Conservation (phyloP, 2,329 filamentous ascomycete genomes). For the Cytospora paraplurivora region DNA sequence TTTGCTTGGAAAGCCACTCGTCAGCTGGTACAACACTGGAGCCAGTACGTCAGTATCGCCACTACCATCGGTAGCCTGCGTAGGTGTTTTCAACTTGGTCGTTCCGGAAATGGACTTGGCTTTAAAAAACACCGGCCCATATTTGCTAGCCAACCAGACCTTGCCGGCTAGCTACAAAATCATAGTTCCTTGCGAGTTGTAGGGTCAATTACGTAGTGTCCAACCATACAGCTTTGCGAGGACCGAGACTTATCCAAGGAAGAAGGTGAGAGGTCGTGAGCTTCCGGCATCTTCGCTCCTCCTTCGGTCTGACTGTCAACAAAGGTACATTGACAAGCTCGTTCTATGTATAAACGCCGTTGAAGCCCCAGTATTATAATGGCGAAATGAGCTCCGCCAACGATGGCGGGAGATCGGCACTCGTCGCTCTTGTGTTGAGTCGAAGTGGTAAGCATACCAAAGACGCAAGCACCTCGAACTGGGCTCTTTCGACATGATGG, state of each 20-base stretch:
- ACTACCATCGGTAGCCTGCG: not conserved
- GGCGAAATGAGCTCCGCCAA: too few species aligned
- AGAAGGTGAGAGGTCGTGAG: not conserved
- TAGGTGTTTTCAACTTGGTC: not conserved
- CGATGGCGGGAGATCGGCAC: too few species aligned
- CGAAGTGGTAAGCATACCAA: too few species aligned
- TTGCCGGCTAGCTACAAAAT: not conserved
- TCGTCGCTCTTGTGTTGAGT: too few species aligned
- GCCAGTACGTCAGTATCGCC: constrained; percentile 3
- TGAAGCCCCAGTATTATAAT: too few species aligned
- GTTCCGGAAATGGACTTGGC: not conserved
- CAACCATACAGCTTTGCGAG: not conserved
- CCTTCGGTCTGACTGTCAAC: not conserved
- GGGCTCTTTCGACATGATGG: too few species aligned
- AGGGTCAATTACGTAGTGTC: not conserved
- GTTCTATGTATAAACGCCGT: too few species aligned
- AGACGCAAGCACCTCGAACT: too few species aligned
- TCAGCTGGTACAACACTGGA: not conserved
- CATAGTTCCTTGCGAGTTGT: not conserved
- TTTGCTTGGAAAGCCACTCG: not conserved
- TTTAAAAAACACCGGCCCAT: not conserved
- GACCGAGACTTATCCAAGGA: not conserved
- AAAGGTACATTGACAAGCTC: too few species aligned
- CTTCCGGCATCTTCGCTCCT: not conserved
- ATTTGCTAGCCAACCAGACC: not conserved